Percentiles rank a stretch among this genome's conserved stretches.
Conservation (phyloP, 202 grass and related monocot genomes). For the Miscanthus sacchariflorus region DNA sequence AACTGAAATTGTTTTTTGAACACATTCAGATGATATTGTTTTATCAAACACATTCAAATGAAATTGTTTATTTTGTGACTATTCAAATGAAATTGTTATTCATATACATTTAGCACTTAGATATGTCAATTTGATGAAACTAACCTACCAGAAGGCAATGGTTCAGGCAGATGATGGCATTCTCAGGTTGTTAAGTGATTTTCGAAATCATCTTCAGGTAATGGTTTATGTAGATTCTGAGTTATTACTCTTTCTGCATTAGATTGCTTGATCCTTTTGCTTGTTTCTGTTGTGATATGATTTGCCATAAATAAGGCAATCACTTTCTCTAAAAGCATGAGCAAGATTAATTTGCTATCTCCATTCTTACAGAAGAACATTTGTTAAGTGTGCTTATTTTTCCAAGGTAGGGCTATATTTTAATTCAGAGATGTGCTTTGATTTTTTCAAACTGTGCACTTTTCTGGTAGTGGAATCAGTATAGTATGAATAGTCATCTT, state of each 20-base stretch:
- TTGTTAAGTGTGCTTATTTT: background rate
- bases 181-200: background rate
- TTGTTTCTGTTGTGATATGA: background rate
- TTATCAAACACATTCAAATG: background rate
- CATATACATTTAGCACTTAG: background rate
- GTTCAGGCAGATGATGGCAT: background rate
- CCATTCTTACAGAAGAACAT: background rate
- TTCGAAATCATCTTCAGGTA: constrained; percentile 5
- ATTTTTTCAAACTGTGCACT: background rate
- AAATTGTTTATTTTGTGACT: background rate
- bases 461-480: background rate
- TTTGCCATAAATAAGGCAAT: background rate
- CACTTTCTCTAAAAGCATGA: background rate
- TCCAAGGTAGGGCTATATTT: background rate
- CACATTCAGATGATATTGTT: background rate
- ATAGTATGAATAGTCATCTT: background rate
- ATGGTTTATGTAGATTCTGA: background rate
- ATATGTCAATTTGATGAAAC: constrained; percentile 3
- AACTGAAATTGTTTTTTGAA: background rate
- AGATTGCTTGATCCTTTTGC: background rate
- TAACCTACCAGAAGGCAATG: background rate
- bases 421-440: background rate
- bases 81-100: background rate
- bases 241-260: background rate
- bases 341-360: background rate